phyloP scores from a whole-genome alignment of 495 filamentous ascomycete genomes.

The Lentithecium fluviatile region DNA sequence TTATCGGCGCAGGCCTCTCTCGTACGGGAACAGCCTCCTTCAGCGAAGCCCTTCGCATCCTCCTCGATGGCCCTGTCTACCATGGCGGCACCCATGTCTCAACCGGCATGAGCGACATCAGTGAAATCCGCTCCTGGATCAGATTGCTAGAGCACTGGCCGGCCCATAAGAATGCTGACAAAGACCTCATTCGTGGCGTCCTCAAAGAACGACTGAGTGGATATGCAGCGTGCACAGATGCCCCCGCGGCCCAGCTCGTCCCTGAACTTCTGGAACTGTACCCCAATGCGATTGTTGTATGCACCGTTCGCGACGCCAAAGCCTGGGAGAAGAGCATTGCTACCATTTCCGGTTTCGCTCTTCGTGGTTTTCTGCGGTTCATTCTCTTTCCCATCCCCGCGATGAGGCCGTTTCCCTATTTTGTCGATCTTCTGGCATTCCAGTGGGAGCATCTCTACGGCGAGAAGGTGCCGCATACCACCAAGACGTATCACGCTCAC shows the following conservation, averaged over 20 bases:
- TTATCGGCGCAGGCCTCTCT: conserved; percentile 54
- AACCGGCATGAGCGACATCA: conserved; percentile 37
- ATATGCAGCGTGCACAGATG: conserved; percentile 42
- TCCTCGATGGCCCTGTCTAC: conserved; percentile 44
- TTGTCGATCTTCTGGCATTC: neutral
- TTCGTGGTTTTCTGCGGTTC: conserved; percentile 36
- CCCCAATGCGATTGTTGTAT: conserved; percentile 45
- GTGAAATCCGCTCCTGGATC: conserved; percentile 15
- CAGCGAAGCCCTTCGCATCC: conserved; percentile 48
- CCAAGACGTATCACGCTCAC: conserved; percentile 1
- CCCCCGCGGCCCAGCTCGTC: conserved; percentile 39
- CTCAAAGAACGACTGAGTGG: conserved; percentile 39
- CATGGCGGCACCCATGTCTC: conserved; percentile 42
- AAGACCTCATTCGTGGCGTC: conserved; percentile 23
- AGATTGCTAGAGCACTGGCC: conserved; percentile 17
- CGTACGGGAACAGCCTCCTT: conserved; percentile 54
- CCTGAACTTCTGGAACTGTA: conserved; percentile 44
- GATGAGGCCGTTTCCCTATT: conserved; percentile 5
- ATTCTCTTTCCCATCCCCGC: conserved; percentile 10
- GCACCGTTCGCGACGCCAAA: conserved; percentile 38
- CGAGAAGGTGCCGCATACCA: neutral
- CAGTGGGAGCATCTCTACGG: neutral
- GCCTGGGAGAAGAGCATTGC: conserved; percentile 42
- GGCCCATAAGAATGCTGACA: conserved; percentile 34
- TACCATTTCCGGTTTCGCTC: conserved; percentile 27